A percentile compares a stretch with the other conserved stretches of the same genome.
phyloP scores from a whole-genome alignment of 1,284 basidiomycete species.

The Trichosporon ovoides region DNA sequence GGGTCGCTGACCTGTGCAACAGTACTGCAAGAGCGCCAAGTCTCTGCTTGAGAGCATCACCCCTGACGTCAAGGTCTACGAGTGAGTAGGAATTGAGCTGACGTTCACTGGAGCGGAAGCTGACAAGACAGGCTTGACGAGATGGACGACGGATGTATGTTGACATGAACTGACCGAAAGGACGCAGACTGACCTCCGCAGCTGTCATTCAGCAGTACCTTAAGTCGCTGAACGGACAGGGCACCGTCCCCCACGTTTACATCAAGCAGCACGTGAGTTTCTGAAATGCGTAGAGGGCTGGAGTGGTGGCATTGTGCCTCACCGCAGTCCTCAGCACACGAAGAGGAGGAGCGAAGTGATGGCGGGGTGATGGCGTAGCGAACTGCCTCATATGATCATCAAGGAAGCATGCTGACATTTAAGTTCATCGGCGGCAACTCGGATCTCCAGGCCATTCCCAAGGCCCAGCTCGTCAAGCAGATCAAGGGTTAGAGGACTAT shows the following conservation, averaged over 20 bases:
- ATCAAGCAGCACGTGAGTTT: slow-evolving; percentile 32
- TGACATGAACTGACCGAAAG: neutral
- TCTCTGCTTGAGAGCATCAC: slow-evolving; percentile 30
- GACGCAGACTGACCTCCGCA: slow-evolving; percentile 11
- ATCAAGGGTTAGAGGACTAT: slow-evolving; percentile 21
- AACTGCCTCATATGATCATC: too few species aligned
- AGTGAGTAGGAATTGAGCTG: slow-evolving; percentile 24
- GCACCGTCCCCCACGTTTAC: slow-evolving; percentile 48
- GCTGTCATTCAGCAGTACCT: slow-evolving; percentile 48
- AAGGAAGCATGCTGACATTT: too few species aligned
- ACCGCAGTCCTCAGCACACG: too few species aligned
- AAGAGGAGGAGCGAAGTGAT: too few species aligned
- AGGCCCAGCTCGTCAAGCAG: slow-evolving; percentile 35
- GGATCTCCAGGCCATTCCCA: slow-evolving; percentile 42
- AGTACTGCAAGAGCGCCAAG: slow-evolving; percentile 47
- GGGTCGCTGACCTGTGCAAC: neutral
- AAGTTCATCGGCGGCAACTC: slow-evolving; percentile 49
- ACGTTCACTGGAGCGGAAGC: neutral
- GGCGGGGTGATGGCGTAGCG: too few species aligned
- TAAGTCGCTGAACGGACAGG: slow-evolving; percentile 40
- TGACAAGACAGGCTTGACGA: slow-evolving; percentile 40
- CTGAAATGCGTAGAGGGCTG: neutral
- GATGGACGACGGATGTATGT: slow-evolving; percentile 44
- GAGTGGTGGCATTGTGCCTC: too few species aligned
- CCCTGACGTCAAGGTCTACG: slow-evolving; percentile 38